Evolutionary conservation across 495 filamentous ascomycete genomes (phyloP).

Genomic region (Tuber melanosporum): DNA sequence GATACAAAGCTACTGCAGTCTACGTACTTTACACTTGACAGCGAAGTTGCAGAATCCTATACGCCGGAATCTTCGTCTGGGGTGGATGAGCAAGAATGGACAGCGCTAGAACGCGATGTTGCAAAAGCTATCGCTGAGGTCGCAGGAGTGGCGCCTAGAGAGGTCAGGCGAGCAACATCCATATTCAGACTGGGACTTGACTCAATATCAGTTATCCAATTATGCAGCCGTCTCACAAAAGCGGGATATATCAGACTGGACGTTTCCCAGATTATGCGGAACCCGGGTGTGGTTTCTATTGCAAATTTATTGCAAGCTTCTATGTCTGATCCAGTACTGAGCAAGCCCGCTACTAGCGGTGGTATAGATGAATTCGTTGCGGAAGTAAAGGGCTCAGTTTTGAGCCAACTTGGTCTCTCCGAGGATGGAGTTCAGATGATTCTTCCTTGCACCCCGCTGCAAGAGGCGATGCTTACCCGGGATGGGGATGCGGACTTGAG

Average conservation of each 20-base stretch:
- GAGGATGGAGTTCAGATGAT: conserved; percentile 49
- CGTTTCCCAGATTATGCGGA: conserved; percentile 58
- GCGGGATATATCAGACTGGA: conserved; percentile 47
- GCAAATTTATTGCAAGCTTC: conserved; percentile 41
- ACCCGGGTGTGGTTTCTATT: conserved; percentile 55
- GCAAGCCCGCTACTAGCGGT: conserved; percentile 15
- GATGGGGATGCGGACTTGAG: conserved; percentile 42
- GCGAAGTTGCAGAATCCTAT: conserved; percentile 38
- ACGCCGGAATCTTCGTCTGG: conserved; percentile 16
- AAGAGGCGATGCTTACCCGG: conserved; percentile 71
- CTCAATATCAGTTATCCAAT: conserved; percentile 69
- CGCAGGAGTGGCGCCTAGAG: conserved; percentile 45
- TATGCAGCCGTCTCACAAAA: conserved; percentile 52
- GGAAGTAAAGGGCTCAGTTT: conserved; percentile 42
- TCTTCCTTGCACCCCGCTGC: conserved; percentile 72
- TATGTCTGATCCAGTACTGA: conserved; percentile 5
- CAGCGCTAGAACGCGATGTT: conserved; percentile 45
- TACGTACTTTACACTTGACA: conserved; percentile 39
- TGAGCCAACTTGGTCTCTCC: conserved; percentile 37
- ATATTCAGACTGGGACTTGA: conserved; percentile 67
- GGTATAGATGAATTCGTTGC: conserved; percentile 43
- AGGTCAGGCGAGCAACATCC: conserved; percentile 49
- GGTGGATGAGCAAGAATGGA: conserved; percentile 42
- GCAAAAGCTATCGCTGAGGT: conserved; percentile 51
- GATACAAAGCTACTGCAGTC: conserved; percentile 49